phyloP scores from a whole-genome alignment of 2,329 filamentous ascomycete species.

The Ascochyta pisi region DNA sequence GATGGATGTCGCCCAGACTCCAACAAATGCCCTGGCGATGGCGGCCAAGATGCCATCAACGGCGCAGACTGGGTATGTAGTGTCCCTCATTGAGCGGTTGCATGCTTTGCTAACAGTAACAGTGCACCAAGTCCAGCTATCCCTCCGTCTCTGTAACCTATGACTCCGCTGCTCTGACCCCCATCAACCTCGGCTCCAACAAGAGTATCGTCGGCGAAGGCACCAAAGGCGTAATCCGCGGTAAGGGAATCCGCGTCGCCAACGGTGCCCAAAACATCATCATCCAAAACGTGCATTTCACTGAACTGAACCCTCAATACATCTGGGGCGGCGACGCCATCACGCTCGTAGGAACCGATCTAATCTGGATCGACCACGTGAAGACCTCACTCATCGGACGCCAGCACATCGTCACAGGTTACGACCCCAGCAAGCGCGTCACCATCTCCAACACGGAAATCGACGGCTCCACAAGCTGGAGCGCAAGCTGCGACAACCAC shows the following conservation, averaged over 20 bases:
- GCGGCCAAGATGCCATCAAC: conserved; percentile 66
- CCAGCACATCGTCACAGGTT: conserved; percentile 26
- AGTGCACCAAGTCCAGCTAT: conserved; percentile 23
- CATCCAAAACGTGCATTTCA: conserved; percentile 52
- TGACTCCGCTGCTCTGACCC: conserved; percentile 37
- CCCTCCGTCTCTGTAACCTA: conserved; percentile 34
- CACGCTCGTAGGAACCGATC: conserved; percentile 39
- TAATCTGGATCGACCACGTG: conserved; percentile 47
- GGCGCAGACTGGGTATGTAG: conserved; percentile 37
- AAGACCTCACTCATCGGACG: conserved; percentile 28
- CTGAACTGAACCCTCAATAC: conserved; percentile 48
- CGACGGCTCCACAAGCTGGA: conserved; percentile 28
- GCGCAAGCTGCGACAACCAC: conserved; percentile 29
- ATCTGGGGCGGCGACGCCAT: conserved; percentile 51
- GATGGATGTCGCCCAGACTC: conserved; percentile 51
- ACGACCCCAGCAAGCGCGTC: conserved; percentile 23
- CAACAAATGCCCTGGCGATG: conserved; percentile 56
- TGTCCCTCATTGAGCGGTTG: background rate
- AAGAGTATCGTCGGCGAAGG: conserved; percentile 53
- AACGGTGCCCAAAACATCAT: conserved; percentile 44
- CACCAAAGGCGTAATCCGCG: conserved; percentile 48
- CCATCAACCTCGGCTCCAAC: conserved; percentile 47
- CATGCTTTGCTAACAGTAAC: background rate
- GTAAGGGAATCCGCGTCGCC: conserved; percentile 51
- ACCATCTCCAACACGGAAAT: conserved; percentile 34